Base-by-base conservation (phyloP, 371 early-diverging fungal species). In the Zopfochytrium polystomum region DNA sequence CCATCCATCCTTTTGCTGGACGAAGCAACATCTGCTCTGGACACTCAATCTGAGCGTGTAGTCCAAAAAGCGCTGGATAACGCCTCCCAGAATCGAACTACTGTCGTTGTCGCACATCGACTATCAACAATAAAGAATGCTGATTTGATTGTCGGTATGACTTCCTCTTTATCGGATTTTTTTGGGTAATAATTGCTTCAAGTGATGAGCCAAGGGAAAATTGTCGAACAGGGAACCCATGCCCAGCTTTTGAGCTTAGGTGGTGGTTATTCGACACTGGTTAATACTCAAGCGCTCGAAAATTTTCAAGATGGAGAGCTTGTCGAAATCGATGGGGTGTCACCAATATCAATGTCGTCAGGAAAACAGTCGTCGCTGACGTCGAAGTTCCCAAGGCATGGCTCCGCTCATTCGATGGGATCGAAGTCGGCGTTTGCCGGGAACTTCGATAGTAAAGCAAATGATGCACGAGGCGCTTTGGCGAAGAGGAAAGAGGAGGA, bases 1-100 rank as follows among this genome's bases (percentile, higher is more conserved):
- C 94, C 94, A 25, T 81, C 77, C 55, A 83, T 97, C 6, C 72
- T 97, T 45, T 71, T 98, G 20, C 72, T 98, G 33, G 99, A 99
- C 65, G 99, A 99, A 70, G 95, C 99, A 0, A 98, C 99, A 0
- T 88, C 90, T 1, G 95, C 96, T 0, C 70, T 96, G 15, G 82
- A 84, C 64, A 86, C 88, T 1, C 79, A 82, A 60, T 86, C 88
- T 4, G 95, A 96, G 67, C 77, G 85, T 25, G 71, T 88, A 18
- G 89, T 93, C 0, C 91, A 91, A 68, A 70, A 73, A 42, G 90
- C 91, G 18, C 73, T 91, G 29, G 94, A 93, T 55, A 75, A 71
- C 23, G 93, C 93, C 3, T 53, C 89, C 27, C 62, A 71, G 33
- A 81, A 86, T 43, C 81, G 95, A 34, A 93, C 95, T 1, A 93